Base-by-base conservation (phyloP, 2,329 filamentous ascomycete genomes). In the Arthrinium phaeospermum region DNA sequence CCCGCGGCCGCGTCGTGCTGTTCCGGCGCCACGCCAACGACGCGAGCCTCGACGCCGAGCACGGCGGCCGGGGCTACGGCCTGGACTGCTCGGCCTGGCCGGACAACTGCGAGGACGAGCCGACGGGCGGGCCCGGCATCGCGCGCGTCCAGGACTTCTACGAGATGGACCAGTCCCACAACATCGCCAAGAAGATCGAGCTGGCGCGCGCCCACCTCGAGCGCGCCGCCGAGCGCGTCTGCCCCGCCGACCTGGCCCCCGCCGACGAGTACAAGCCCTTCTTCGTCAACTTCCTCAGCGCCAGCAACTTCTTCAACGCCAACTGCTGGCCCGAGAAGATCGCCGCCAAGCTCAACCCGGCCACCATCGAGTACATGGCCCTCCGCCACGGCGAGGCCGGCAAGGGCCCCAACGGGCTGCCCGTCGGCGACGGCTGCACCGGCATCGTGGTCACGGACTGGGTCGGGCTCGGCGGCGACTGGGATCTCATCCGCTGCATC, bases 111-210 rank as follows among this genome's bases (percentile, higher is more conserved):
- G 91, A 92, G 45, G 91, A 97, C 79, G 92, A 45, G 37, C 27
- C 67, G 93, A 71, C 86, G 86, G 46, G 90, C 68, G 89, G 89
- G 12, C 91, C 91, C 77, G 94, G 94, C 4, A 86, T 91, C 75
- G 90, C 98, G 73, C 91, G 93, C 75, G 91, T 98, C 57, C 96
- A 98, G 84, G 96, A 98, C 84, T 98, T 96, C 82, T 98, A 97
- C 86, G 94, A 97, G 79, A 91, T 99, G 46, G 84, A 92, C 67
- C 90, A 94, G 81, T 91, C 89, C 30, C 85, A 90, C 73, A 92
- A 92, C 77, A 96, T 98, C 73, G 86, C 92, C 49, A 91, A 91
- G 82, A 99, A 98, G 87, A 92, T 97, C 73, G 83, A 87, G 57
- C 91, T 91, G 78, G 91, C 90, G 70, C 91, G 88, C 73, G 91